Percentiles rank a stretch among this genome's conserved stretches.
phyloP scores from a whole-genome alignment of 2,329 filamentous ascomycete species.

The Periconia macrospinosa region DNA sequence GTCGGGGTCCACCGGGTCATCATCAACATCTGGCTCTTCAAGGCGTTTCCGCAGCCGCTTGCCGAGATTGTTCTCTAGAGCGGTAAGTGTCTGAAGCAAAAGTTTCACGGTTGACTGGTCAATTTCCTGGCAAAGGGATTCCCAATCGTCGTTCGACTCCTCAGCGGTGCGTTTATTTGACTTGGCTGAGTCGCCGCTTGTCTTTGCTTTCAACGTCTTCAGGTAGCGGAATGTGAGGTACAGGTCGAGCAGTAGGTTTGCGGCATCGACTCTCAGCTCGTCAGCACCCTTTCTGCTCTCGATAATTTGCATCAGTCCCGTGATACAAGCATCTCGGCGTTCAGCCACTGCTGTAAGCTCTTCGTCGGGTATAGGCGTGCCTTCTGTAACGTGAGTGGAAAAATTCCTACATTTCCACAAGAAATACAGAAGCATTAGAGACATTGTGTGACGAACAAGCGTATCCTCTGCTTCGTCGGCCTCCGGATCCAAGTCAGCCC shows the following conservation, averaged over 20 bases:
- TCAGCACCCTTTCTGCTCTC: slow-evolving; percentile 65
- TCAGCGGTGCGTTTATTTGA: slow-evolving; percentile 19
- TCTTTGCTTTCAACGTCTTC: slow-evolving; percentile 49
- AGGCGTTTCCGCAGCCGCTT: slow-evolving; percentile 38
- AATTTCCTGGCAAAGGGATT: slow-evolving; percentile 70
- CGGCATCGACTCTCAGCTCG: slow-evolving; percentile 73
- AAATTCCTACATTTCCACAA: slow-evolving; percentile 80
- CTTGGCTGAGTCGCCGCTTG: slow-evolving; percentile 32
- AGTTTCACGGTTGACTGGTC: slow-evolving; percentile 63
- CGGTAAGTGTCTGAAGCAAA: slow-evolving; percentile 75
- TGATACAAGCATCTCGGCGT: slow-evolving; percentile 56
- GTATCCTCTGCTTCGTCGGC: slow-evolving; percentile 78
- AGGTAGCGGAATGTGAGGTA: slow-evolving; percentile 79
- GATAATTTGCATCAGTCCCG: slow-evolving; percentile 54
- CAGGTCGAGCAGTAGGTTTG: slow-evolving; percentile 78
- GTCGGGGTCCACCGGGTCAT: slow-evolving; percentile 69
- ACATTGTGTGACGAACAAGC: slow-evolving; percentile 74
- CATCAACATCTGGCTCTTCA: slow-evolving; percentile 62
- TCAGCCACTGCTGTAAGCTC: slow-evolving; percentile 61
- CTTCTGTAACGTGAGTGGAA: slow-evolving; percentile 39
- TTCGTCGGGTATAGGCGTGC: slow-evolving; percentile 54
- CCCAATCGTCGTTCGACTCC: slow-evolving; percentile 51
- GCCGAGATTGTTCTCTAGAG: slow-evolving; percentile 68
- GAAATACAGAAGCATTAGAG: slow-evolving; percentile 82
- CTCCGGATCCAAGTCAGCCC: slow-evolving; percentile 66